A percentile compares a stretch with the other conserved stretches of the same genome.
phyloP scores from a whole-genome alignment of 257 asterid species.

The Scutellaria barbata region DNA sequence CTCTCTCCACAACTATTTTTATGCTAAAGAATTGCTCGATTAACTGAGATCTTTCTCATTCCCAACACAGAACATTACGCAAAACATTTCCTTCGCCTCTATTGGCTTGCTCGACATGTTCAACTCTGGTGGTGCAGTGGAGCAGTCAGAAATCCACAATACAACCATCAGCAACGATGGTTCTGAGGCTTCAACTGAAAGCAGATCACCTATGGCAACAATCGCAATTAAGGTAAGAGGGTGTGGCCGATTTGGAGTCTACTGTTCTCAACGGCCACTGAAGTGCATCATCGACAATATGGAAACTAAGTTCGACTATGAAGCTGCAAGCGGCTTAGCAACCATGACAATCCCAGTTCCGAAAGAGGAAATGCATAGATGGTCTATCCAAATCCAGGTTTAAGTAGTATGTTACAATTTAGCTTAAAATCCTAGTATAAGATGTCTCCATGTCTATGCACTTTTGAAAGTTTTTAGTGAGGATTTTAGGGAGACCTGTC shows the following conservation, averaged over 20 bases:
- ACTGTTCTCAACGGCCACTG: constrained; percentile 67
- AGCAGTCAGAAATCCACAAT: constrained; percentile 57
- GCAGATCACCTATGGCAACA: constrained; percentile 47
- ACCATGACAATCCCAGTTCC: constrained; percentile 53
- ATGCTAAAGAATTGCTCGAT: background rate
- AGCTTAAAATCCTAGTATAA: background rate
- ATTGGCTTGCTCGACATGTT: constrained; percentile 89
- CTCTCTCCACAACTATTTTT: background rate
- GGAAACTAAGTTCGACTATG: constrained; percentile 52
- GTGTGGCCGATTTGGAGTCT: constrained; percentile 77
- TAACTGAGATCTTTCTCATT: constrained; percentile 13
- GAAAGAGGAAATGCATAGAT: constrained; percentile 63
- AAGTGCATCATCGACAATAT: constrained; percentile 56
- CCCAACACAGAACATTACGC: constrained; percentile 54
- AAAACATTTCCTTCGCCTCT: constrained; percentile 60
- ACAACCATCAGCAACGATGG: constrained; percentile 35
- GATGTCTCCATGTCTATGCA: background rate
- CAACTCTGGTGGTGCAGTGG: constrained; percentile 81
- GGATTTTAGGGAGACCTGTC: background rate
- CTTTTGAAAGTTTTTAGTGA: constrained; percentile 2
- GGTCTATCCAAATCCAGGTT: constrained; percentile 62
- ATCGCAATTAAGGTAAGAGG: constrained; percentile 64
- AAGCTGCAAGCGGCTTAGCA: constrained; percentile 57
- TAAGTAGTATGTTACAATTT: constrained; percentile 24
- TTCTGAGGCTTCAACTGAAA: constrained; percentile 30